Base-by-base conservation (phyloP, 306 rosid genomes). In the Dalbergia oliveri region DNA sequence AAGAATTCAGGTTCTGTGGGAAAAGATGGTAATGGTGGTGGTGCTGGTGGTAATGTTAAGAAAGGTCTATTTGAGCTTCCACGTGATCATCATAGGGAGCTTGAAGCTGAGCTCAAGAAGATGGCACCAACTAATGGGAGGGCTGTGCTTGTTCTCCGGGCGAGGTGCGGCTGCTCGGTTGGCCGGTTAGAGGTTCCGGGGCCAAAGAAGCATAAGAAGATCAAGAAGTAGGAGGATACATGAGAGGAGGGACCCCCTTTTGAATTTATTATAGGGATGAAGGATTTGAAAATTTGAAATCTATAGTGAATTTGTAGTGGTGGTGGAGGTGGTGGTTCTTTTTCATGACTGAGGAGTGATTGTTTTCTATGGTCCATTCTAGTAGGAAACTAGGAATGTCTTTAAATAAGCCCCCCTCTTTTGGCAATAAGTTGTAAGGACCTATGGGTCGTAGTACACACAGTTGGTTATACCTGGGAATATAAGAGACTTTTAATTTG, bases 101-200 rank as follows among this genome's bases (percentile, higher is more conserved):
- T 96, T 61, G 99, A 96, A 82, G 91, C 93, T 13, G 99, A 96
- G 43, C 93, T 96, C n/a, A 93, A 88, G 93, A 96, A 91, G 97
- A 91, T 96, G 92, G 99, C 99, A 9, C 99, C 99, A 1, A 79
- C 78, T 59, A 93, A 96, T 83, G 99, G 98, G 49, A 87, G 99
- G 56, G 99, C 98, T 8, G 97, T 93, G 19, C 91, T 96, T 39
- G 58, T 96, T 19, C 86, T 96, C 74, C 82, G 94, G 73, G 94
- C 93, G 3, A 88, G 97, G 86, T 96, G 99, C 81, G 99, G 99
- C 9, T 96, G 99, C 88, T 91, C 97, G 75, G 93, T 93, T 74
- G 99, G 99, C 65, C 90, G 94, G 79, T 83, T 96, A 88, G 99
- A 96, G 86, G 98, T 96, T 82, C 97, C 97, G 0, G 99, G 98